Evolutionary conservation across 352 stramenopile species (phyloP).

Genomic region (Hyaloperonospora arabidopsidis): DNA sequence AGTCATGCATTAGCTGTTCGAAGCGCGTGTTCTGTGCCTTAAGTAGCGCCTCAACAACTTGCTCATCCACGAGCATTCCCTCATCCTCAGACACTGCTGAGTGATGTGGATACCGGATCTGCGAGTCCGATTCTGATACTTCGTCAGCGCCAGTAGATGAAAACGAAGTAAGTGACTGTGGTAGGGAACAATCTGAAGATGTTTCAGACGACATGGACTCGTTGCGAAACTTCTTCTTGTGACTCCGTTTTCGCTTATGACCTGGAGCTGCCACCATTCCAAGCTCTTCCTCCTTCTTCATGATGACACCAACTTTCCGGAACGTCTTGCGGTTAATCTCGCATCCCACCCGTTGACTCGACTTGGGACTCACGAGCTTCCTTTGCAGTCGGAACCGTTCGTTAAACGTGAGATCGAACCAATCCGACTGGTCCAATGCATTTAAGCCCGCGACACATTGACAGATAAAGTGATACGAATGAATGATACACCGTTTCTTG

Average conservation of each 20-base stretch:
- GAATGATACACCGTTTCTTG: slow-evolving; percentile 32
- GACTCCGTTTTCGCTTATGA: slow-evolving; percentile 24
- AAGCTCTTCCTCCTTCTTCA: slow-evolving; percentile 32
- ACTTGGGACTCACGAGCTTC: slow-evolving; percentile 29
- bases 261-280: slow-evolving; percentile 19
- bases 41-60: slow-evolving; percentile 23
- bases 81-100: slow-evolving; percentile 9
- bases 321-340: slow-evolving; percentile 26
- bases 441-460: slow-evolving; percentile 23
- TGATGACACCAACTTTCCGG: slow-evolving; percentile 20
- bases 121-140: slow-evolving; percentile 15
- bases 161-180: slow-evolving; percentile 13
- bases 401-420: slow-evolving; percentile 28
- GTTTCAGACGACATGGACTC: slow-evolving; percentile 23
- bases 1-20: slow-evolving; percentile 26
- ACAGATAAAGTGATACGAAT: slow-evolving; percentile 33
- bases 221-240: slow-evolving; percentile 16
- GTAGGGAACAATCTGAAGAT: slow-evolving; percentile 10
- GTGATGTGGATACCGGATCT: background rate
- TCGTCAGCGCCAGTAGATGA: slow-evolving; percentile 20
- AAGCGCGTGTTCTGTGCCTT: slow-evolving; percentile 29
- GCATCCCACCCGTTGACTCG: slow-evolving; percentile 28
- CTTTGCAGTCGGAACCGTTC: slow-evolving; percentile 26
- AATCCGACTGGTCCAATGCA: slow-evolving; percentile 25
- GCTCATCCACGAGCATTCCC: slow-evolving; percentile 19